Percentiles rank a stretch among this genome's conserved stretches.
phyloP scores from a whole-genome alignment of 306 rosid species.

The Pueraria montana region DNA sequence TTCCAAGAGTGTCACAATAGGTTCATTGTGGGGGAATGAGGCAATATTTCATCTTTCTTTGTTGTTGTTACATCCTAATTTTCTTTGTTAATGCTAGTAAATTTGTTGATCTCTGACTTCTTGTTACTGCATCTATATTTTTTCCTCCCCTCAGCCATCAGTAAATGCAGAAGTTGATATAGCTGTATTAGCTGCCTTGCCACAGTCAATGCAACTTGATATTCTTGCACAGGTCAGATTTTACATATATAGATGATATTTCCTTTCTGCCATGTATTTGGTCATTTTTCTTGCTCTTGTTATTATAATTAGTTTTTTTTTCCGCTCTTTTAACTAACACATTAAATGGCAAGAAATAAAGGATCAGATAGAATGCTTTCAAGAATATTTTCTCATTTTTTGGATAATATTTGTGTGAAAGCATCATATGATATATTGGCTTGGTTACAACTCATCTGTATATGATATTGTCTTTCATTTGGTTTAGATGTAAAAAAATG shows the following conservation, averaged over 20 bases:
- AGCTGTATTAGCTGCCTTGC: conserved; percentile 86
- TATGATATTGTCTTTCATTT: conserved; percentile 25
- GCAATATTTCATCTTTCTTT: conserved; percentile 2
- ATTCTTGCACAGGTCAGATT: conserved; percentile 83
- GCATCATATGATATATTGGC: conserved; percentile 9
- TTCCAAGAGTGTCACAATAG: conserved; percentile 31
- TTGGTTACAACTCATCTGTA: conserved; percentile 3
- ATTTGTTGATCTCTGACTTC: conserved; percentile 20
- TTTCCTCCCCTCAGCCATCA: conserved; percentile 64
- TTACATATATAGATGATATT: conserved; percentile 9
- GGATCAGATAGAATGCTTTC: conserved; percentile 31
- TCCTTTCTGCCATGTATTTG: conserved; percentile 20
- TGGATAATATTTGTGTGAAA: conserved; percentile 27
- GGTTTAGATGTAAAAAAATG: conserved; percentile 29
- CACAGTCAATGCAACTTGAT: conserved; percentile 88
- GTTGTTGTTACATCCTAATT: conserved; percentile 35
- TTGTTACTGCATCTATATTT: conserved; percentile 26
- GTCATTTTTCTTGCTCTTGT: conserved; percentile 26
- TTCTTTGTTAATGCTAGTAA: conserved; percentile 25
- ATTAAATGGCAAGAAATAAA: conserved; percentile 21
- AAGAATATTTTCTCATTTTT: conserved; percentile 12
- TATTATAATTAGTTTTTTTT: background rate
- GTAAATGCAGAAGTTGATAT: conserved; percentile 75
- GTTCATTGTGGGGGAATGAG: conserved; percentile 1
- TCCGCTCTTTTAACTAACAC: background rate